Percentiles rank a stretch among this genome's conserved stretches.
Conservation (phyloP, 192 early-diverging fungal genomes). For the Coemansia sp. region DNA sequence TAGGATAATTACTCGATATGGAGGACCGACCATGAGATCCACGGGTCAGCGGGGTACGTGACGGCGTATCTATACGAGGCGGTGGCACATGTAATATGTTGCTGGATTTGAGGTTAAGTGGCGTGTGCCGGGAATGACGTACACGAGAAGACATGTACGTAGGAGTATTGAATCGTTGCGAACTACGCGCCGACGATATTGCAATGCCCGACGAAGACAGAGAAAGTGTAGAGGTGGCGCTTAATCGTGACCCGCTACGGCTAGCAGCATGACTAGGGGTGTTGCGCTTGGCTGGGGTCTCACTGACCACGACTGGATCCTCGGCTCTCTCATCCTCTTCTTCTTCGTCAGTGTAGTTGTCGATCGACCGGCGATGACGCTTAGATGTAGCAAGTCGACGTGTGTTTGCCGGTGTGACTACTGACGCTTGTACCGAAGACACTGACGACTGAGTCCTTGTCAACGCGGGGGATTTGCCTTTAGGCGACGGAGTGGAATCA, state of each 20-base stretch:
- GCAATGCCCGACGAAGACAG: not conserved
- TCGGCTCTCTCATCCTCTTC: not conserved
- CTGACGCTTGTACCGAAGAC: not conserved
- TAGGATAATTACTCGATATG: not conserved
- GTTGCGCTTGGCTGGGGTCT: constrained; percentile 1
- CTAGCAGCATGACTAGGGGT: not conserved
- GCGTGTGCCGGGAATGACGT: not conserved
- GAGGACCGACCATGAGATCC: not conserved
- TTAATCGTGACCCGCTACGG: constrained; percentile 3
- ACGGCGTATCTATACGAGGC: not conserved
- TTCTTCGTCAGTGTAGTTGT: constrained; percentile 17
- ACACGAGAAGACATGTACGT: not conserved
- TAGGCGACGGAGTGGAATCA: not conserved
- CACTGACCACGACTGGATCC: not conserved
- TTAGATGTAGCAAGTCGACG: not conserved
- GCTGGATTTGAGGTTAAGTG: constrained; percentile 18
- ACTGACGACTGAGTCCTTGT: not conserved
- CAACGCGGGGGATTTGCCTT: not conserved
- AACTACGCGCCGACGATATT: not conserved
- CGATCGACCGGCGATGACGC: constrained; percentile 11
- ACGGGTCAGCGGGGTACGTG: not conserved
- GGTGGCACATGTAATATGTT: not conserved
- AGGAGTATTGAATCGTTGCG: not conserved
- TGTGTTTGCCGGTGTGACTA: not conserved
- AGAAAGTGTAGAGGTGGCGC: not conserved